Percentiles rank a stretch among this genome's conserved stretches.
Evolutionary conservation across 352 stramenopile species (phyloP).

Genomic region (Thalassiosira ordinaria): DNA sequence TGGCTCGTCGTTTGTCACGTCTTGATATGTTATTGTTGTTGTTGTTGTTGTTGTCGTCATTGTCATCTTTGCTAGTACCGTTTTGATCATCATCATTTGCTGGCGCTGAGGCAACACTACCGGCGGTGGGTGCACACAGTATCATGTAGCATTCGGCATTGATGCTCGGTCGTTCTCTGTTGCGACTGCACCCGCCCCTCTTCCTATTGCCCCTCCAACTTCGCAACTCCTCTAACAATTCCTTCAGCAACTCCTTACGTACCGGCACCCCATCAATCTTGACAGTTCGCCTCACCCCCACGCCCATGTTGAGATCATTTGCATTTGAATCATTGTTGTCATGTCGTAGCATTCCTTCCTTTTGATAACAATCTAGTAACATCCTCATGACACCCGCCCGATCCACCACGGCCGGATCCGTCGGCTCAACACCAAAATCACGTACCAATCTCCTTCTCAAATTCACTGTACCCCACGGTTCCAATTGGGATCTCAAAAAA

Average conservation of each 20-base stretch:
- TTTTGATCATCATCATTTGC: no score
- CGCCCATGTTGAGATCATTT: conserved; percentile 4
- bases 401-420: conserved; percentile 24
- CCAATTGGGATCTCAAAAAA: conserved; percentile 57
- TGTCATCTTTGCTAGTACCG: no score
- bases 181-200: conserved; percentile 26
- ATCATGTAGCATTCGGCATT: conserved; percentile 65
- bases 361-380: conserved; percentile 46
- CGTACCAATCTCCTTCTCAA: conserved; percentile 52
- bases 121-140: conserved; percentile 38
- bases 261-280: conserved; percentile 33
- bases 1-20: conserved; percentile 21
- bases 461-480: conserved; percentile 57
- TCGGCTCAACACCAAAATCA: conserved; percentile 55
- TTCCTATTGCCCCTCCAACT: conserved; percentile 33
- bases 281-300: conserved; percentile 24
- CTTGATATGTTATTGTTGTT: conserved; percentile 20
- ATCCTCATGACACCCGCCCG: conserved; percentile 49
- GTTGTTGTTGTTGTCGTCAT: no score
- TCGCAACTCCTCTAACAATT: conserved; percentile 39
- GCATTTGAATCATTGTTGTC: conserved; percentile 1
- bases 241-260: conserved; percentile 29
- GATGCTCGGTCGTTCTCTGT: conserved; percentile 45
- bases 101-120: no score
- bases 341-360: conserved; percentile 24